Base-by-base conservation (phyloP, 108 stramenopile species). In the Thalassiosira profunda region DNA sequence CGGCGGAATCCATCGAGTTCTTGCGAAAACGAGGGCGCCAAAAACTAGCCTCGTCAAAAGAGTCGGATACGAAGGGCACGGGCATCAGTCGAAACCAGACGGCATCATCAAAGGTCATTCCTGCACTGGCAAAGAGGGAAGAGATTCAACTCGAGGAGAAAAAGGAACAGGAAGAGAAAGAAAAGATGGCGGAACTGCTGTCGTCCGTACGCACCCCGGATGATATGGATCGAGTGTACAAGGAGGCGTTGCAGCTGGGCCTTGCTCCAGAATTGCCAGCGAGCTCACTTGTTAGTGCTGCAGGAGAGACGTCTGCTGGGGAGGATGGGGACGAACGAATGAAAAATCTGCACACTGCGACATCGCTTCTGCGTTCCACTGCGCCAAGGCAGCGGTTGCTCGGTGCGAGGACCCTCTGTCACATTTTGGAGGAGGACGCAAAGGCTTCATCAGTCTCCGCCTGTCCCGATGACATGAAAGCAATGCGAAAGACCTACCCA, bases 181-280 rank as follows among this genome's bases (percentile, higher is more conserved):
- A 81, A 72, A 65, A 76, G 29, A 62, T 89, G 20, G 83, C 90
- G 5, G 51, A 74, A 33, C 40, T 92, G 10, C 58, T 92, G 21
- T 71, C 93, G 15, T 82, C 84, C 12, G 73, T 92, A 35, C 63
- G 61, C 14, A 94, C 88, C 6, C 70, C 86, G 45, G 83, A 94
- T 21, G 90, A 94, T 59, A 69, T 94, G 79, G 93, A 94, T 77
- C 68, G 70, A 2, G 81, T 75, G 20, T 91, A 86, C 56, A 58
- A 60, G 17, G 66, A 61, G 10, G 86, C 86, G 26, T 69, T 76
- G 43, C n/a, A 58, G 24, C 29, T 75, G 17, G 82, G 78, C 10
- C 41, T 74, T 21, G 73, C 70, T 36, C 43, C 61, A 37, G 45
- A 45, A 56, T 58, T 80, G 21, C 70, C 68, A 17, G 26, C 58